Percentiles rank a stretch among this genome's conserved stretches.
These are phyloP conservation scores for Saposhnikovia divaricata DNA, from an alignment of 129 eudicot genomes.

Conservation along the genomic window DNA sequence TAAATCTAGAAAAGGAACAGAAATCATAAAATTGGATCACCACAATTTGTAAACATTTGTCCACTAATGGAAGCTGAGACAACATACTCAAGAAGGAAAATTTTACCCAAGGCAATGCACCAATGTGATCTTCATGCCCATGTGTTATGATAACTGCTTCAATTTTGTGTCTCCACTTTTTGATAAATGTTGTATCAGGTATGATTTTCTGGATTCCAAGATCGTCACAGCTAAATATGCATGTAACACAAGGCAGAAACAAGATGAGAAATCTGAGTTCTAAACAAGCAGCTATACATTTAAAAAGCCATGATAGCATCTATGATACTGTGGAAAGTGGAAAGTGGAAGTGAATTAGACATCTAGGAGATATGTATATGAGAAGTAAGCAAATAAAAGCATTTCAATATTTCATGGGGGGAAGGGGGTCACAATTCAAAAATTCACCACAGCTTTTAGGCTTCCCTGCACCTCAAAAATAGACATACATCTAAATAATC, in stretches of 20 bases:
- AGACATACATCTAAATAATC: neutral
- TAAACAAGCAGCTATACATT: too few relatives aligned
- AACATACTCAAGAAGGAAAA: constrained; percentile 29
- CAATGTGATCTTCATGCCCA: constrained; percentile 99
- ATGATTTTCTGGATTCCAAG: constrained; percentile 94
- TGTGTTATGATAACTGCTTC: constrained; percentile 98
- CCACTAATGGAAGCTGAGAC: constrained; percentile 3
- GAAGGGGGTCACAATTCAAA: neutral
- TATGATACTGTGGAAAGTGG: too few relatives aligned
- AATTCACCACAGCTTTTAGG: neutral
- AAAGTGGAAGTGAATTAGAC: neutral
- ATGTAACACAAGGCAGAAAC: neutral
- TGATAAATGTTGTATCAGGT: constrained; percentile 92
- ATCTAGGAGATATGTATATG: neutral
- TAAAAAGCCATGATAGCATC: too few relatives aligned
- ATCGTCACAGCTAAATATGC: constrained; percentile 69
- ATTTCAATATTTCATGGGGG: neutral
- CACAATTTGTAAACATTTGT: neutral
- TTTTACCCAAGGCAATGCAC: constrained; percentile 99
- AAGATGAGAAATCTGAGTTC: neutral
- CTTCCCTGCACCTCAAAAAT: neutral
- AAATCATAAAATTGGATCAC: neutral
- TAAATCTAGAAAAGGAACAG: neutral
- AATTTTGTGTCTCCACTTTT: constrained; percentile 94
- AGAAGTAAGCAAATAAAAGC: neutral